Evolutionary conservation across 2,329 filamentous ascomycete species (phyloP).

Genomic region (Aspergillus fructus): DNA sequence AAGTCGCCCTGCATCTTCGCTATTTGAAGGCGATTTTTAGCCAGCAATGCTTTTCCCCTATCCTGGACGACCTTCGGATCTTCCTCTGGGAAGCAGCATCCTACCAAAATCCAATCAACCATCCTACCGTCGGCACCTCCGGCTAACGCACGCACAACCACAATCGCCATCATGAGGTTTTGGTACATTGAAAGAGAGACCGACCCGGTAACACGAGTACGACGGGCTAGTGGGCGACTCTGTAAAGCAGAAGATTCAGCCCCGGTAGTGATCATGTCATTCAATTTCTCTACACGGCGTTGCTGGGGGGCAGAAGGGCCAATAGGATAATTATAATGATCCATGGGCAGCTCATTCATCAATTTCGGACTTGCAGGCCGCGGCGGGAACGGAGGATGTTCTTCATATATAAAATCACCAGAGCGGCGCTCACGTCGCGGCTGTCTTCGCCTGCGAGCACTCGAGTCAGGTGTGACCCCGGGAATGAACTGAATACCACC

Average conservation of each 20-base stretch:
- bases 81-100: constrained; percentile 41
- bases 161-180: constrained; percentile 43
- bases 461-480: constrained; percentile 9
- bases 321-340: background rate
- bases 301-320: constrained; percentile 11
- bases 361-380: background rate
- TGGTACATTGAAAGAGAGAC: constrained; percentile 30
- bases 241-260: constrained; percentile 7
- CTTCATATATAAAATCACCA: background rate
- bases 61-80: constrained; percentile 39
- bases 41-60: constrained; percentile 38
- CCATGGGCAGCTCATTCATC: background rate
- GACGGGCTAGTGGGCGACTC: constrained; percentile 21
- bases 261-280: constrained; percentile 16
- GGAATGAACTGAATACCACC: constrained; percentile 35
- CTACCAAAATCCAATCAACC: constrained; percentile 48
- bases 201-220: constrained; percentile 22
- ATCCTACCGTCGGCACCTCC: constrained; percentile 44
- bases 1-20: constrained; percentile 48
- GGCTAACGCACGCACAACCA: constrained; percentile 45
- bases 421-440: background rate
- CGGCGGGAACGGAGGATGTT: background rate
- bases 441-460: background rate
- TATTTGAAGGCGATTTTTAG: constrained; percentile 40
- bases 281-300: constrained; percentile 30